Evolutionary conservation across 768 basidiomycete genomes (phyloP).

Genomic region (Thelephora aurantiotincta): DNA sequence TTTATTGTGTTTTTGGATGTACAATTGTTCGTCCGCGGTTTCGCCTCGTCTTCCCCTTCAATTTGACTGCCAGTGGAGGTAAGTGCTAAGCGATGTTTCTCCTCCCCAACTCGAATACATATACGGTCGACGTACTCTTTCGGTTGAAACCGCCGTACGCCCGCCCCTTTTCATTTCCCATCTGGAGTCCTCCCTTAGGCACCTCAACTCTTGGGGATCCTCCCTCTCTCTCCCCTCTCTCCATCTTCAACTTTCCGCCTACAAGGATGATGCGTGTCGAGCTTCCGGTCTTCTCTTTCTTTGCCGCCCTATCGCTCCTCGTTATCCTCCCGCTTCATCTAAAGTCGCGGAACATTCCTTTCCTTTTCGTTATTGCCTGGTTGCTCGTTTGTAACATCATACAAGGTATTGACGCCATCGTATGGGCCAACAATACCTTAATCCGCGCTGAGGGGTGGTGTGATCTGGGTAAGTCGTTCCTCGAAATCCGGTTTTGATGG

Average conservation of each 20-base stretch:
- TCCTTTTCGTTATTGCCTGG: slow-evolving; percentile 19
- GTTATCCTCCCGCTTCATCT: slow-evolving; percentile 14
- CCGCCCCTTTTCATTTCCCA: slow-evolving; percentile 1
- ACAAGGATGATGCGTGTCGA: slow-evolving; percentile 11
- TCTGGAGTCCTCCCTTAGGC: background rate
- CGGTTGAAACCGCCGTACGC: slow-evolving; percentile 1
- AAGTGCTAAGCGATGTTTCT: too few relatives aligned
- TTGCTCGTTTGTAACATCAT: slow-evolving; percentile 18
- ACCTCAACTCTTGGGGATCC: background rate
- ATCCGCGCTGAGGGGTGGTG: slow-evolving; percentile 20
- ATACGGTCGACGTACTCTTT: too few relatives aligned
- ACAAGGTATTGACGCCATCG: slow-evolving; percentile 20
- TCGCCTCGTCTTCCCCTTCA: background rate
- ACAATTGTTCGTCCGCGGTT: background rate
- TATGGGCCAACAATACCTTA: slow-evolving; percentile 17
- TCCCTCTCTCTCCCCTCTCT: background rate
- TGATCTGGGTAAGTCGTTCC: slow-evolving; percentile 19
- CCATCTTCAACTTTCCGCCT: background rate
- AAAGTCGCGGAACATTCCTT: slow-evolving; percentile 17
- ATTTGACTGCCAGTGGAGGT: too few relatives aligned
- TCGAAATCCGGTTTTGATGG: background rate
- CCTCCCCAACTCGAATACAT: too few relatives aligned
- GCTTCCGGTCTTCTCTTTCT: slow-evolving; percentile 16
- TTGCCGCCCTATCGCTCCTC: slow-evolving; percentile 11
- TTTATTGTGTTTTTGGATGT: background rate